These are phyloP conservation scores for Immersiporthe knoxdaviesiana DNA, from an alignment of 2,329 filamentous ascomycete species.

Conservation along the genomic window DNA sequence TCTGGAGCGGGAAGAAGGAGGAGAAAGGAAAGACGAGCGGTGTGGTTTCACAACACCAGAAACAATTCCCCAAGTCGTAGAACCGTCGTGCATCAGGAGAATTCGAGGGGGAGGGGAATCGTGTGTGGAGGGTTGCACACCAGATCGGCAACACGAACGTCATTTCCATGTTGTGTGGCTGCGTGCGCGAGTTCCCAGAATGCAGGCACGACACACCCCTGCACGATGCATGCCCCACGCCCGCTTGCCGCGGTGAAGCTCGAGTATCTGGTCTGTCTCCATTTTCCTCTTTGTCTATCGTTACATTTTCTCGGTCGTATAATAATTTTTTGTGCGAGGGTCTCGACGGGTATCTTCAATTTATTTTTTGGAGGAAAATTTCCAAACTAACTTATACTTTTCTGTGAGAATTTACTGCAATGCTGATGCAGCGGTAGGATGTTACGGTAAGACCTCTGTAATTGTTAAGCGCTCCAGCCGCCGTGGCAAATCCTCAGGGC, in stretches of 20 bases:
- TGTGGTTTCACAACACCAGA: background rate
- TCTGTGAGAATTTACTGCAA: background rate
- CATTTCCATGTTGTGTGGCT: constrained; percentile 6
- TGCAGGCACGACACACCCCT: background rate
- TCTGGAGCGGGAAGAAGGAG: background rate
- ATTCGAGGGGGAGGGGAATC: background rate
- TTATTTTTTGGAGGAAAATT: background rate
- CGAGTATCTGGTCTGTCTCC: background rate
- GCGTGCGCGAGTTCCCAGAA: background rate
- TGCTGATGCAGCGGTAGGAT: background rate
- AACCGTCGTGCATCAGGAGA: background rate
- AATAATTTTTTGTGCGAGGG: background rate
- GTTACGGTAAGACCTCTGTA: background rate
- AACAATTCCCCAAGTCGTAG: background rate
- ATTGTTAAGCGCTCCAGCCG: background rate
- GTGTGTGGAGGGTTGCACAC: background rate
- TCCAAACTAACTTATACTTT: background rate
- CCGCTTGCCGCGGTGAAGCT: constrained; percentile 11
- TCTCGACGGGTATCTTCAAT: too few relatives aligned
- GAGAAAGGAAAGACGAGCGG: background rate
- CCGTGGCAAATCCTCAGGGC: background rate
- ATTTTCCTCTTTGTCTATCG: background rate
- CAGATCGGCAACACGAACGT: constrained; percentile 7
- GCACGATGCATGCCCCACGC: constrained; percentile 2
- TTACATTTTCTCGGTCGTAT: background rate